Evolutionary conservation across 148 eudicot genomes (phyloP).

Genomic region (Chenopodium suecicum): DNA sequence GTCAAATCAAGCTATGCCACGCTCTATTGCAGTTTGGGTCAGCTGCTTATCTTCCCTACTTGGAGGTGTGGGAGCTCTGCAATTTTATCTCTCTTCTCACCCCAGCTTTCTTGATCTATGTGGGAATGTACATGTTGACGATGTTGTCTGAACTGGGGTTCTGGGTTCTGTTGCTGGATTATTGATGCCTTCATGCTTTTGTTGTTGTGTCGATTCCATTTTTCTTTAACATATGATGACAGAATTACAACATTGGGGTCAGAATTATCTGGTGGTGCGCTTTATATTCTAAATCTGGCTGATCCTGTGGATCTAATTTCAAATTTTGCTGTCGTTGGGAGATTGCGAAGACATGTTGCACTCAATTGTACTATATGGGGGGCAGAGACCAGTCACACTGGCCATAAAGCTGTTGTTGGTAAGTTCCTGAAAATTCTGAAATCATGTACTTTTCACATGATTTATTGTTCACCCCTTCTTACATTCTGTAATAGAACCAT

Average conservation of each 20-base stretch:
- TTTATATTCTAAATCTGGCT: slow-evolving; percentile 53
- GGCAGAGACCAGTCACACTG: slow-evolving; percentile 54
- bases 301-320: slow-evolving; percentile 50
- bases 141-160: background rate
- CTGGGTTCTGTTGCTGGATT: background rate
- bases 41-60: background rate
- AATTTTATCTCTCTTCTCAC: background rate
- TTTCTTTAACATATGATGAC: slow-evolving; percentile 53
- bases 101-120: background rate
- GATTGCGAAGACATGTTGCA: slow-evolving; percentile 36
- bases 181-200: background rate
- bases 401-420: slow-evolving; percentile 67
- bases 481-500: background rate
- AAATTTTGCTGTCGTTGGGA: slow-evolving; percentile 23
- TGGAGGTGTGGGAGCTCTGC: background rate
- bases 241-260: slow-evolving; percentile 85
- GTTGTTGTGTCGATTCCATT: slow-evolving; percentile 5
- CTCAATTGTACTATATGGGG: slow-evolving; percentile 68
- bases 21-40: background rate
- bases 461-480: background rate
- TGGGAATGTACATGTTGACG: background rate
- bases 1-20: background rate
- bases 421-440: slow-evolving; percentile 27
- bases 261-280: slow-evolving; percentile 61
- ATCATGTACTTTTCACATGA: background rate